These are phyloP conservation scores for Pseudocercospora pini-densiflorae DNA, from an alignment of 2,329 filamentous ascomycete species.

Conservation along the genomic window DNA sequence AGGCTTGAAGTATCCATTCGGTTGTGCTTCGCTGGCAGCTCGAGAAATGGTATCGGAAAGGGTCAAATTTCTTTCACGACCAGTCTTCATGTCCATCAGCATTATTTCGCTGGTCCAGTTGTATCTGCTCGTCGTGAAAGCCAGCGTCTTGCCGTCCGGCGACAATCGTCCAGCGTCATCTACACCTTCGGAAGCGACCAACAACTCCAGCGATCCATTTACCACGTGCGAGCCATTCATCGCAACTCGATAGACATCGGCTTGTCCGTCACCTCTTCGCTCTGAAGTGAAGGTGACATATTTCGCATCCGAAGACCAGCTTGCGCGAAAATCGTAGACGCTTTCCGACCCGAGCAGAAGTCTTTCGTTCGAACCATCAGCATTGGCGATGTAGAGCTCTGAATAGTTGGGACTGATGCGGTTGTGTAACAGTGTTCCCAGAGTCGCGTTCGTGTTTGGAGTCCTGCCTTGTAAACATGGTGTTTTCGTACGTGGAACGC, in stretches of 20 bases:
- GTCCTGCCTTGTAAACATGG: background rate
- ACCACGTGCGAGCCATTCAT: conserved; percentile 11
- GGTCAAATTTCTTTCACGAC: conserved; percentile 9
- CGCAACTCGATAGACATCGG: conserved; percentile 16
- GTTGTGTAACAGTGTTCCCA: conserved; percentile 16
- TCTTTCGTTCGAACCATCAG: conserved; percentile 11
- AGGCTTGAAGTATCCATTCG: conserved; percentile 9
- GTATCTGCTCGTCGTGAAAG: conserved; percentile 20
- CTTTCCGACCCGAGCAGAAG: conserved; percentile 14
- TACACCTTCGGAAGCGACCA: conserved; percentile 14
- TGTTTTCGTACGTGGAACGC: background rate
- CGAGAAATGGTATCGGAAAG: conserved; percentile 2
- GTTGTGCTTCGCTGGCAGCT: background rate
- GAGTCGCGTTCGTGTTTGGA: background rate
- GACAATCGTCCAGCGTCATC: conserved; percentile 21
- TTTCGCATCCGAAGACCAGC: conserved; percentile 14
- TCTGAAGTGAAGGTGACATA: conserved; percentile 21
- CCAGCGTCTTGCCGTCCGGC: conserved; percentile 18
- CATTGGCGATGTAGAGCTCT: conserved; percentile 18
- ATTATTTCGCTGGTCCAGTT: conserved; percentile 18
- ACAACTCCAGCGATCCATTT: conserved; percentile 6
- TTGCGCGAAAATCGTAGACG: conserved; percentile 12
- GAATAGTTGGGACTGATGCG: conserved; percentile 14
- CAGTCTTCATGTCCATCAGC: conserved; percentile 16
- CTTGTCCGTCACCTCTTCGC: conserved; percentile 18